phyloP scores from a whole-genome alignment of 768 basidiomycete genomes.

The Porpolomopsis calyptriformis region DNA sequence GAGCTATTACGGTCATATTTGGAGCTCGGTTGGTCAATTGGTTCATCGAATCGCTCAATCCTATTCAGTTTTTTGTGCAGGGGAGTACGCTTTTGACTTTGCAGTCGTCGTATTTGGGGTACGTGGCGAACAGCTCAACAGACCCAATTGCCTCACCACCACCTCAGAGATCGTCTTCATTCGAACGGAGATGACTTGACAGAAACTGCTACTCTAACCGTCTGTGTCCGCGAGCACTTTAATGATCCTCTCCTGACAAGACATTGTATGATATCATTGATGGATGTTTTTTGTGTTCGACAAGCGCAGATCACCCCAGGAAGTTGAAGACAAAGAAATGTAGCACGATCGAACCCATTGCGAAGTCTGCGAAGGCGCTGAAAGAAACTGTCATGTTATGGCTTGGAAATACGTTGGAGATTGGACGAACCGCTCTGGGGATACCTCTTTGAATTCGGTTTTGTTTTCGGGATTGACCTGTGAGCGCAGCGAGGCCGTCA shows the following conservation, averaged over 20 bases:
- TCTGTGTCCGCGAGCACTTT: background rate
- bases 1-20: conserved; percentile 70
- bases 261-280: too few species aligned
- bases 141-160: conserved; percentile 1
- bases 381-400: conserved; percentile 4
- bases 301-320: conserved; percentile 49
- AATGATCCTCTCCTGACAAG: too few species aligned
- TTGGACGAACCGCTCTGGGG: conserved; percentile 73
- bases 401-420: background rate
- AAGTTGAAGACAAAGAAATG: conserved; percentile 99
- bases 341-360: conserved; percentile 85
- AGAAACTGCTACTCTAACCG: too few species aligned
- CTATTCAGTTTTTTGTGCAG: conserved; percentile 26
- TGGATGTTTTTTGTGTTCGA: too few species aligned
- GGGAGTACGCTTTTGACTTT: conserved; percentile 82
- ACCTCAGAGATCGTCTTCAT: conserved; percentile 56
- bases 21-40: conserved; percentile 51
- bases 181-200: conserved; percentile 45
- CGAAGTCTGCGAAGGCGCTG: conserved; percentile 97
- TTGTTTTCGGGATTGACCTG: conserved; percentile 87
- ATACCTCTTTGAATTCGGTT: conserved; percentile 77
- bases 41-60: background rate
- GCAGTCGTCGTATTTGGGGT: conserved; percentile 78
- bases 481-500: conserved; percentile 82
- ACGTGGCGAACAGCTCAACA: conserved; percentile 16